Percentiles rank a stretch among this genome's conserved stretches.
These are phyloP conservation scores for Thuidium tamariscinum DNA, from an alignment of 225 moss, liverwort and hornwort species.

Conservation along the genomic window DNA sequence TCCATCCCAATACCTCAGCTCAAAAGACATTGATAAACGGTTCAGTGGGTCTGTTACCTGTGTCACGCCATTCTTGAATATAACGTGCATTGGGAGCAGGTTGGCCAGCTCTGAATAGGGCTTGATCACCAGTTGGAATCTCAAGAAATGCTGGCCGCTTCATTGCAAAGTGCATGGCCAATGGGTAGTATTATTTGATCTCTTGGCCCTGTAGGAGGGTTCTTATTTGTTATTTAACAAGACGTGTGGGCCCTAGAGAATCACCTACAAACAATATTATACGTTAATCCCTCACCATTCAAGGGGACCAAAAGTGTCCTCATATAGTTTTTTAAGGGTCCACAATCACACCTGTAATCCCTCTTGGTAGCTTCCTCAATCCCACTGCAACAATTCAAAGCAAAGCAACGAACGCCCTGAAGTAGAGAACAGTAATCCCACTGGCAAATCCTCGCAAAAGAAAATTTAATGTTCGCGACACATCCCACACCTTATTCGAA, in stretches of 20 bases:
- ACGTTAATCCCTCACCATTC: too few species aligned
- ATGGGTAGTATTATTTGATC: not conserved
- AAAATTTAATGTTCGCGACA: not conserved
- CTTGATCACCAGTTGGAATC: not conserved
- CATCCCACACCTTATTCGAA: not conserved
- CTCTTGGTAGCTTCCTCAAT: not conserved
- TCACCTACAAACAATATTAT: too few species aligned
- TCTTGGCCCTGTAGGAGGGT: not conserved
- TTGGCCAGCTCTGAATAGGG: not conserved
- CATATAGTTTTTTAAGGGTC: too few species aligned
- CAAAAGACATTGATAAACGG: not conserved
- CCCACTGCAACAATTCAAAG: not conserved
- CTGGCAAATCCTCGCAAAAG: not conserved
- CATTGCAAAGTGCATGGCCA: not conserved
- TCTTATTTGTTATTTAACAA: not conserved
- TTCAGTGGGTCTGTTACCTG: not conserved
- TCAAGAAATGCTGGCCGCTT: not conserved
- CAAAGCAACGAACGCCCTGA: not conserved
- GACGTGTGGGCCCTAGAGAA: too few species aligned
- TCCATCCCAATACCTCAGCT: not conserved
- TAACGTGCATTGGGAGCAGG: not conserved
- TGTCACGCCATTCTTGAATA: not conserved
- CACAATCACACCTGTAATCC: not conserved
- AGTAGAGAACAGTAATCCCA: not conserved
- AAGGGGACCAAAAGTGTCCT: too few species aligned